These are phyloP conservation scores for Capsicum rhomboideum DNA, from an alignment of 257 asterid species.

Conservation along the genomic window DNA sequence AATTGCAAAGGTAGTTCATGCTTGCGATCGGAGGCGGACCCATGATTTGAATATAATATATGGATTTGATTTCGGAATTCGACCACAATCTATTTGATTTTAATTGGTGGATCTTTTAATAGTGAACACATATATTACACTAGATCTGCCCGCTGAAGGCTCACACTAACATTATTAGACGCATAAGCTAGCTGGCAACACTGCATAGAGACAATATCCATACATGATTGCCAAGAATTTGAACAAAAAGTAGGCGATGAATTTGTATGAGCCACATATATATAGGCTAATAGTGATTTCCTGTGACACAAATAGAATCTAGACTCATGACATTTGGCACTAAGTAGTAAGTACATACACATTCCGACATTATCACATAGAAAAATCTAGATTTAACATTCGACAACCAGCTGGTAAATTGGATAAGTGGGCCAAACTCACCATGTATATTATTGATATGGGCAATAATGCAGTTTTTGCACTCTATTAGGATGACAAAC, in stretches of 20 bases:
- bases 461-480: slow-evolving; percentile 1
- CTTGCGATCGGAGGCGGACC: not conserved
- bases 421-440: not conserved
- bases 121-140: not conserved
- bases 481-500: not conserved
- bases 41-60: not conserved
- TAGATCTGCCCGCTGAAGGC: not conserved
- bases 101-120: not conserved
- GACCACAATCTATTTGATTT: too few relatives aligned
- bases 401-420: not conserved
- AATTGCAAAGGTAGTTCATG: not conserved
- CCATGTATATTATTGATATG: not conserved
- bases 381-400: not conserved
- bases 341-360: too few relatives aligned
- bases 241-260: too few relatives aligned
- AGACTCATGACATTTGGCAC: not conserved
- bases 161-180: not conserved
- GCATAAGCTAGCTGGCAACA: not conserved
- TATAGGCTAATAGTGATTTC: not conserved
- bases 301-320: not conserved
- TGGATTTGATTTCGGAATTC: not conserved
- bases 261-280: too few relatives aligned
- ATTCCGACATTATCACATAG: not conserved
- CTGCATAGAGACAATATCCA: not conserved
- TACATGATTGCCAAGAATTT: too few relatives aligned